These are phyloP conservation scores for Aspergillus sparsus DNA, from an alignment of 495 filamentous ascomycete genomes.

Conservation along the genomic window DNA sequence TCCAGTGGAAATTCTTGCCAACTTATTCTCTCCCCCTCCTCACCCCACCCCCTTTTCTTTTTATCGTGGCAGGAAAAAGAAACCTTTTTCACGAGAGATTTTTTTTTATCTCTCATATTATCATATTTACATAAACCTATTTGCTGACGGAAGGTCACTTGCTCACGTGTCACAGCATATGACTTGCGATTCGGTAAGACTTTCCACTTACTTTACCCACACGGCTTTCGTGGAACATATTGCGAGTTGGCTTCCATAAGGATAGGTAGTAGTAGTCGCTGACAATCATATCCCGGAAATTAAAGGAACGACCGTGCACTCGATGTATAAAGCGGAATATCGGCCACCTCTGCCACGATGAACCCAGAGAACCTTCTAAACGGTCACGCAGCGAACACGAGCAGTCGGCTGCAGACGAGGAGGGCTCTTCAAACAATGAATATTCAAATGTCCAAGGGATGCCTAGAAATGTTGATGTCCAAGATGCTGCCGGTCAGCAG, in stretches of 20 bases:
- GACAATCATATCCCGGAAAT: slow-evolving; percentile 25
- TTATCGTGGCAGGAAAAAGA: slow-evolving; percentile 11
- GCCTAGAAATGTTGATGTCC: slow-evolving; percentile 41
- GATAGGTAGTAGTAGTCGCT: slow-evolving; percentile 26
- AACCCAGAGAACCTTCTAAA: slow-evolving; percentile 80
- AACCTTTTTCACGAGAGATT: slow-evolving; percentile 7
- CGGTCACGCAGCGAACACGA: slow-evolving; percentile 72
- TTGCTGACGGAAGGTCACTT: slow-evolving; percentile 41
- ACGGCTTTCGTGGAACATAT: slow-evolving; percentile 31
- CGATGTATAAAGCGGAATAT: slow-evolving; percentile 99
- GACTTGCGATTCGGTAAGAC: slow-evolving; percentile 98
- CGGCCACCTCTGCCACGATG: slow-evolving; percentile 97
- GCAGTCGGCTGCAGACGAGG: slow-evolving; percentile 60
- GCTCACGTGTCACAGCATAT: slow-evolving; percentile 76
- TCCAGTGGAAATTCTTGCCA: slow-evolving; percentile 8
- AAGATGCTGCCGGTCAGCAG: slow-evolving; percentile 47
- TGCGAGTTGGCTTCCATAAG: slow-evolving; percentile 17
- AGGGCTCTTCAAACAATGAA: slow-evolving; percentile 53
- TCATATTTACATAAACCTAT: slow-evolving; percentile 16
- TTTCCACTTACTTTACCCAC: slow-evolving; percentile 41
- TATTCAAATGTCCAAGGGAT: slow-evolving; percentile 41
- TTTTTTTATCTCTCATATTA: not conserved
- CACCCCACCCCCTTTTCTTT: slow-evolving; percentile 10
- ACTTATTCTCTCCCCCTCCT: slow-evolving; percentile 12
- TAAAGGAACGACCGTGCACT: slow-evolving; percentile 89